Percentiles rank a stretch among this genome's conserved stretches.
Conservation (phyloP, 2,329 filamentous ascomycete species). For the Aspergillus flavus region DNA sequence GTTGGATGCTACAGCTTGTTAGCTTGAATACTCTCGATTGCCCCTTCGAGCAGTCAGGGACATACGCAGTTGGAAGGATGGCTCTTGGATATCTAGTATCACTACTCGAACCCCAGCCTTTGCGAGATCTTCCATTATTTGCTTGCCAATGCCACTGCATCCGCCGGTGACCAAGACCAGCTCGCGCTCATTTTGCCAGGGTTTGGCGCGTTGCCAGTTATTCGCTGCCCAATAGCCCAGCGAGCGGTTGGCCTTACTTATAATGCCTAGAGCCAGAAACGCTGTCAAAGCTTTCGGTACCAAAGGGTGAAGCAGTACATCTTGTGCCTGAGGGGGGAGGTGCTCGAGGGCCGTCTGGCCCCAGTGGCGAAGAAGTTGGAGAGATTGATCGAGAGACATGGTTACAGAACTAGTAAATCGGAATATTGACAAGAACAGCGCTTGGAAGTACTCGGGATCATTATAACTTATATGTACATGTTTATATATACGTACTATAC, state of each 20-base stretch:
- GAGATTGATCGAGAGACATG: constrained; percentile 22
- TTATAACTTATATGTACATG: neutral
- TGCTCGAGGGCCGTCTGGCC: constrained; percentile 25
- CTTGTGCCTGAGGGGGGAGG: constrained; percentile 32
- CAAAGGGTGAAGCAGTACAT: constrained; percentile 29
- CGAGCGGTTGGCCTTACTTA: constrained; percentile 32
- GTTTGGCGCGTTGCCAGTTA: constrained; percentile 31
- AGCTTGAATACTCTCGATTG: neutral
- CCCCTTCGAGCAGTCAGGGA: neutral
- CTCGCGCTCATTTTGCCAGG: constrained; percentile 32
- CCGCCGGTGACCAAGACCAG: constrained; percentile 42
- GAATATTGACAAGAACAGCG: neutral
- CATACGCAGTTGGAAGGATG: constrained; percentile 32
- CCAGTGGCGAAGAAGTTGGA: constrained; percentile 29
- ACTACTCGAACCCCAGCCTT: constrained; percentile 33
- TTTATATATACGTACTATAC: neutral
- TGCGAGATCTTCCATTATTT: constrained; percentile 37
- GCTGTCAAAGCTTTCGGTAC: constrained; percentile 30
- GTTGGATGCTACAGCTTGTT: constrained; percentile 27
- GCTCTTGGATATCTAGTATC: constrained; percentile 43
- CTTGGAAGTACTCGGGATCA: neutral
- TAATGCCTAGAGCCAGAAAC: constrained; percentile 26
- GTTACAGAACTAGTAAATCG: neutral
- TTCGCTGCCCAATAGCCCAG: constrained; percentile 34
- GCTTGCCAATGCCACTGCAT: constrained; percentile 42